phyloP scores from a whole-genome alignment of 192 early-diverging fungal genomes.

The Kappamyces sp. region DNA sequence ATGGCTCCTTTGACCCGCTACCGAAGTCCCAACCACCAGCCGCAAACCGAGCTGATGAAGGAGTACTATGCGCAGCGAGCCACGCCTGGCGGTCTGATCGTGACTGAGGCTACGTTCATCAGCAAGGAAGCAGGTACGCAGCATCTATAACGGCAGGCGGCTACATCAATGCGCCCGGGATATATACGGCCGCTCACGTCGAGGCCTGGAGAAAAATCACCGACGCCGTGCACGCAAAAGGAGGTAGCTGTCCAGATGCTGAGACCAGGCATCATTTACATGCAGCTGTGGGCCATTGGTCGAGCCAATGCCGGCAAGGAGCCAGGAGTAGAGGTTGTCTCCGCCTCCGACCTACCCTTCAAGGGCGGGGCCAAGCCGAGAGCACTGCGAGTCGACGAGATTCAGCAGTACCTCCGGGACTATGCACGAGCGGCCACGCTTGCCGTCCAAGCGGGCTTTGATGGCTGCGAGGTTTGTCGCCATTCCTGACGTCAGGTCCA shows the following conservation, averaged over 20 bases:
- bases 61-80: conserved; percentile 22
- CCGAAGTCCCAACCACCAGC: conserved; percentile 3
- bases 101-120: conserved; percentile 17
- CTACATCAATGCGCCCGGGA: conserved; percentile 30
- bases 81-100: neutral
- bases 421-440: neutral
- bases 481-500: neutral
- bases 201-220: conserved; percentile 40
- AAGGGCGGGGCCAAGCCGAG: neutral
- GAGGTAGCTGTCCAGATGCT: neutral
- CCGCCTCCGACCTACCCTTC: neutral
- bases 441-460: conserved; percentile 11
- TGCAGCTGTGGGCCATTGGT: conserved; percentile 43
- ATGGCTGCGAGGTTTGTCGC: conserved; percentile 12
- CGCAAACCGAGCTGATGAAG: conserved; percentile 8
- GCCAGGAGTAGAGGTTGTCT: neutral
- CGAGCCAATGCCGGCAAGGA: neutral
- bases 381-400: conserved; percentile 9
- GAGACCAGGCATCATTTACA: conserved; percentile 28
- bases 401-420: neutral
- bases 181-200: conserved; percentile 35
- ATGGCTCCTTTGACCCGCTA: conserved; percentile 19
- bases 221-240: conserved; percentile 30
- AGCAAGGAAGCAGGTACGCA: neutral
- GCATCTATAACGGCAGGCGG: neutral